Evolutionary conservation across 805 yeast genomes (phyloP).

Genomic region (Schwanniomyces yamadae): DNA sequence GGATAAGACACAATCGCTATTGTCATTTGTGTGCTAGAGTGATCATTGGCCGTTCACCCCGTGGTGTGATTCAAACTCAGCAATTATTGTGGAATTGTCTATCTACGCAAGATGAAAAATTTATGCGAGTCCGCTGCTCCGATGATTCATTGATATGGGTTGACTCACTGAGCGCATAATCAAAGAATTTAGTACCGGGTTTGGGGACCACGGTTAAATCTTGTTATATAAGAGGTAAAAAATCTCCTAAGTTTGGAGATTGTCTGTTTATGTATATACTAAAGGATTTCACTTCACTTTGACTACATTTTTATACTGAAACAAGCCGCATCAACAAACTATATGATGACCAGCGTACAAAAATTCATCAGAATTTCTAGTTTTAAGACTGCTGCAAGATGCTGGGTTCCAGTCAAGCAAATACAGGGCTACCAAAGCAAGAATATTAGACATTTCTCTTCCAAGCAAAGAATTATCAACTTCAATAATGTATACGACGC

Average conservation of each 20-base stretch:
- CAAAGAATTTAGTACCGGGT: constrained; percentile 3
- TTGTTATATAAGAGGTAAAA: too few relatives aligned
- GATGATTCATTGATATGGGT: constrained; percentile 9
- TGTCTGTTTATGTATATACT: too few relatives aligned
- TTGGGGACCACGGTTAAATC: constrained; percentile 13
- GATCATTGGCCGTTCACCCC: too few relatives aligned
- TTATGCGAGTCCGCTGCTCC: constrained; percentile 11
- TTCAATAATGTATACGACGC: constrained; percentile 31
- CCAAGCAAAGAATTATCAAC: constrained; percentile 35
- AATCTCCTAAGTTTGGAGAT: too few relatives aligned
- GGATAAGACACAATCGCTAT: too few relatives aligned
- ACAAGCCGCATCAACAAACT: background rate
- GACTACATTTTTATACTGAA: too few relatives aligned
- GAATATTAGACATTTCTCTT: constrained; percentile 31
- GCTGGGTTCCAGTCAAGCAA: constrained; percentile 38
- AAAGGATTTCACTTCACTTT: too few relatives aligned
- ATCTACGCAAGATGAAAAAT: too few relatives aligned
- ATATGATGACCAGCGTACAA: constrained; percentile 24
- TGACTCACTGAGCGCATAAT: background rate
- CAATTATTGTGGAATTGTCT: too few relatives aligned
- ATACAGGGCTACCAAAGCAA: constrained; percentile 7
- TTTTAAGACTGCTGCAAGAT: constrained; percentile 42
- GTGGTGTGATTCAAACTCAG: too few relatives aligned
- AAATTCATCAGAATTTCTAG: constrained; percentile 33
- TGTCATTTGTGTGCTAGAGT: too few relatives aligned